These are phyloP conservation scores for Tetrahymena elliotti DNA, from an alignment of 73 alveolate species.

Conservation along the genomic window DNA sequence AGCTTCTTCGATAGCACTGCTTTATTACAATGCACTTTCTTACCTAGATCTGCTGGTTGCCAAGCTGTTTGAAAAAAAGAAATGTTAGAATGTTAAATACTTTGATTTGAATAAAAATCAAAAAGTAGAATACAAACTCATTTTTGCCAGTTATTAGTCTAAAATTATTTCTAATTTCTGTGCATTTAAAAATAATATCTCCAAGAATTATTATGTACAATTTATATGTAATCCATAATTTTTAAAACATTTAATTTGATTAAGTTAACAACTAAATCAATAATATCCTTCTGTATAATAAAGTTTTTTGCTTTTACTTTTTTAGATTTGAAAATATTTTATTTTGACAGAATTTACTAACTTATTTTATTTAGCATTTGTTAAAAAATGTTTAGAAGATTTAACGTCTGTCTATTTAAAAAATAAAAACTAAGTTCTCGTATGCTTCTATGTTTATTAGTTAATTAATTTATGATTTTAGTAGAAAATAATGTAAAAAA, in stretches of 20 bases:
- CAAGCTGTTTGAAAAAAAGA: constrained; percentile 13
- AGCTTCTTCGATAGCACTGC: constrained; percentile 54
- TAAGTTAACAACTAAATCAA: background rate
- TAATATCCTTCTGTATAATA: no score
- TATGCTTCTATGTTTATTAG: no score
- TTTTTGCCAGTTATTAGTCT: background rate
- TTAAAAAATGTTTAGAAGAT: no score
- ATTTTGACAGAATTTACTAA: no score
- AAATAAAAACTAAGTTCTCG: no score
- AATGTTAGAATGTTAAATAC: background rate
- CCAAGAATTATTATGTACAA: background rate
- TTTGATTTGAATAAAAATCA: background rate
- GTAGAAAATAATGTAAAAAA: no score
- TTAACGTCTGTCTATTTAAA: no score
- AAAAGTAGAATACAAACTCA: background rate
- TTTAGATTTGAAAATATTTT: no score
- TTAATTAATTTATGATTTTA: no score
- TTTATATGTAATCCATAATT: background rate
- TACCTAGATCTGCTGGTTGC: constrained; percentile 25
- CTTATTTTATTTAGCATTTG: no score
- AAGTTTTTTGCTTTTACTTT: no score
- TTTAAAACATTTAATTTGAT: background rate
- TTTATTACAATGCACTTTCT: constrained; percentile 16
- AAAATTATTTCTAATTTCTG: background rate
- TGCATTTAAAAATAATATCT: background rate